Evolutionary conservation across 2,329 filamentous ascomycete genomes (phyloP).

Genomic region (Alternaria panax): DNA sequence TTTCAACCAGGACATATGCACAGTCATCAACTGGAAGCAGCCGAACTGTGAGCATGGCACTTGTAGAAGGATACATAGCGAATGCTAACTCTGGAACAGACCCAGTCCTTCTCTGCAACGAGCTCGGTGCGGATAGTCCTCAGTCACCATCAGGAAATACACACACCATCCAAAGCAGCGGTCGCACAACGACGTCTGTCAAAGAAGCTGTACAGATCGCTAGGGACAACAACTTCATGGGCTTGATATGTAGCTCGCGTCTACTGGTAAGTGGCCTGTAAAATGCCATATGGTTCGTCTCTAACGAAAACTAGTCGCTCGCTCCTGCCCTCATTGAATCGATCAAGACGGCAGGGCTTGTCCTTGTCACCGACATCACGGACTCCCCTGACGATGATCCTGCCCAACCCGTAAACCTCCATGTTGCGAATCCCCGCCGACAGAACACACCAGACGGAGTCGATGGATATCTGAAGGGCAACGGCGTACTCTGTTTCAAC

Average conservation of each 20-base stretch:
- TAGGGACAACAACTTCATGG: constrained; percentile 98
- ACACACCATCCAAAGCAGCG: constrained; percentile 64
- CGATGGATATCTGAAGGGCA: constrained; percentile 83
- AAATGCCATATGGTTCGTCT: not conserved
- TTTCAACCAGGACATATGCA: constrained; percentile 89
- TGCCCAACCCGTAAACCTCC: constrained; percentile 43
- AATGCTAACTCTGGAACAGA: constrained; percentile 56
- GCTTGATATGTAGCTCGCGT: constrained; percentile 85
- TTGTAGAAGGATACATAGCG: not conserved
- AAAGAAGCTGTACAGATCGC: constrained; percentile 95
- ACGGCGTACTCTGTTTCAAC: constrained; percentile 90
- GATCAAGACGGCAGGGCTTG: constrained; percentile 92
- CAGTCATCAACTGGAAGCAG: constrained; percentile 98
- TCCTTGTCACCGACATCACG: constrained; percentile 88
- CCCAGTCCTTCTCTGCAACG: constrained; percentile 93
- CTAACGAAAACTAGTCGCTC: constrained; percentile 71
- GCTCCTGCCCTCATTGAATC: constrained; percentile 91
- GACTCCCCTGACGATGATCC: constrained; percentile 56
- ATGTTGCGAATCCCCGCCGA: constrained; percentile 49
- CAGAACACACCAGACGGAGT: constrained; percentile 75
- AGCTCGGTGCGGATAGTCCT: constrained; percentile 72
- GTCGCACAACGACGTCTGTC: constrained; percentile 79
- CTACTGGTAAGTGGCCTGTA: constrained; percentile 72
- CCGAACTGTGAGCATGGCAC: constrained; percentile 75
- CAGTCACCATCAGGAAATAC: constrained; percentile 41